A percentile compares a stretch with the other conserved stretches of the same genome.
Conservation (phyloP, 176 grass and related monocot species). For the Lolium rigidum region DNA sequence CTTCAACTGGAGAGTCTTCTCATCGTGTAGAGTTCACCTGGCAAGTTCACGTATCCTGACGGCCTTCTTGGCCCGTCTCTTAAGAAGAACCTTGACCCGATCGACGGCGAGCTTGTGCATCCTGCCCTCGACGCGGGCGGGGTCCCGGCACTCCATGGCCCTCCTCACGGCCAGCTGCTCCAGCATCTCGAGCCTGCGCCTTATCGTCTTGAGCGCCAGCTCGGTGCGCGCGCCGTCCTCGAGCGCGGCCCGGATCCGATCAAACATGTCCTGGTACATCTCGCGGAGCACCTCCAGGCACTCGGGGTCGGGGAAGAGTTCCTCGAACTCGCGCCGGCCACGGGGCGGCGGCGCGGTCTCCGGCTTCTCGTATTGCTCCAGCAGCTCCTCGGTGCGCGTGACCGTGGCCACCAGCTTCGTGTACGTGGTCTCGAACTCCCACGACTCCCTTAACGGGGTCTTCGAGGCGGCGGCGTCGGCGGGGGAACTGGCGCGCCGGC, state of each 20-base stretch:
- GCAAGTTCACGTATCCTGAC: neutral
- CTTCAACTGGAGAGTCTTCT: no score
- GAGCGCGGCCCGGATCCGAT: neutral
- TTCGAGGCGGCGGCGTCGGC: neutral
- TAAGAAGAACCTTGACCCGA: neutral
- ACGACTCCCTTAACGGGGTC: neutral
- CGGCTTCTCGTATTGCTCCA: neutral
- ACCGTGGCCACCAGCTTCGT: conserved; percentile 4
- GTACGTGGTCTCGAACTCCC: conserved; percentile 33
- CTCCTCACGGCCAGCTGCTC: conserved; percentile 13
- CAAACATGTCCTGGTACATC: neutral
- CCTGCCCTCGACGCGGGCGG: neutral
- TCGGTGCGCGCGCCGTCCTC: neutral
- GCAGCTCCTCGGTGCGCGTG: neutral
- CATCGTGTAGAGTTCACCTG: no score
- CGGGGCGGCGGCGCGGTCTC: neutral
- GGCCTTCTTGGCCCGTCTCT: neutral
- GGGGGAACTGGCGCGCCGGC: neutral
- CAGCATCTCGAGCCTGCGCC: neutral
- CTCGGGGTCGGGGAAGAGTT: conserved; percentile 28
- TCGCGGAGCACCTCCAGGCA: neutral
- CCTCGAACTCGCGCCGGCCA: neutral
- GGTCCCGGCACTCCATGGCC: neutral
- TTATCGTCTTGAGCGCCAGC: neutral
- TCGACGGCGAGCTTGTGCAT: neutral